These are phyloP conservation scores for Lomentospora prolificans DNA, from an alignment of 2,329 filamentous ascomycete species.

Conservation along the genomic window DNA sequence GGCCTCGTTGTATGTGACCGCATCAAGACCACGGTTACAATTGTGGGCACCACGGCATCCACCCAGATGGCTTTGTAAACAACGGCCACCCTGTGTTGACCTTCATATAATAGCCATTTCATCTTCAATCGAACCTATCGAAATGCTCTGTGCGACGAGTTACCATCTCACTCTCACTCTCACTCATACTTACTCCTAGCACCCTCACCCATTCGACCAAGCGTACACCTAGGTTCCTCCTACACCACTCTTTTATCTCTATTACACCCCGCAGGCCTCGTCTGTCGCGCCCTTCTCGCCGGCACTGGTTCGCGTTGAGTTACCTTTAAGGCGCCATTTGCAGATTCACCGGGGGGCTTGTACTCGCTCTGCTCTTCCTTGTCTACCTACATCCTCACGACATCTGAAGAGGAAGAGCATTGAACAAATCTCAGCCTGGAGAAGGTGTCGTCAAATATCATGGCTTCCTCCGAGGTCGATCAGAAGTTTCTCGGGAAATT, in stretches of 20 bases:
- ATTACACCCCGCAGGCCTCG: too few relatives aligned
- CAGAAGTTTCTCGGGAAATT: constrained; percentile 92
- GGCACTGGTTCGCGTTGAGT: too few relatives aligned
- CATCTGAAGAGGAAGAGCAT: too few relatives aligned
- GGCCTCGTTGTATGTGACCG: background rate
- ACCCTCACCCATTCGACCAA: background rate
- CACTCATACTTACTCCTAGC: background rate
- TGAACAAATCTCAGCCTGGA: too few relatives aligned
- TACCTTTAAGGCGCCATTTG: too few relatives aligned
- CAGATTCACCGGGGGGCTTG: too few relatives aligned
- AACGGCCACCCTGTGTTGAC: background rate
- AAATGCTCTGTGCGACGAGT: background rate
- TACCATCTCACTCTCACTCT: background rate
- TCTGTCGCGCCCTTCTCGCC: too few relatives aligned
- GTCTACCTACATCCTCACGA: too few relatives aligned
- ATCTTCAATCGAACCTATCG: background rate
- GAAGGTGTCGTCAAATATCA: constrained; percentile 35
- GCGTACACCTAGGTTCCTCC: too few relatives aligned
- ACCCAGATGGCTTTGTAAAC: constrained; percentile 5
- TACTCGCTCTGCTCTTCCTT: too few relatives aligned
- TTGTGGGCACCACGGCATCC: background rate
- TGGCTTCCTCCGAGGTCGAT: constrained; percentile 96
- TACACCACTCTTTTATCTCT: too few relatives aligned
- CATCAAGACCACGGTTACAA: background rate
- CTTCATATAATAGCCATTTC: background rate